A percentile compares a stretch with the other conserved stretches of the same genome.
Evolutionary conservation across 768 basidiomycete genomes (phyloP).

Genomic region (Paxillus rubicundulus): DNA sequence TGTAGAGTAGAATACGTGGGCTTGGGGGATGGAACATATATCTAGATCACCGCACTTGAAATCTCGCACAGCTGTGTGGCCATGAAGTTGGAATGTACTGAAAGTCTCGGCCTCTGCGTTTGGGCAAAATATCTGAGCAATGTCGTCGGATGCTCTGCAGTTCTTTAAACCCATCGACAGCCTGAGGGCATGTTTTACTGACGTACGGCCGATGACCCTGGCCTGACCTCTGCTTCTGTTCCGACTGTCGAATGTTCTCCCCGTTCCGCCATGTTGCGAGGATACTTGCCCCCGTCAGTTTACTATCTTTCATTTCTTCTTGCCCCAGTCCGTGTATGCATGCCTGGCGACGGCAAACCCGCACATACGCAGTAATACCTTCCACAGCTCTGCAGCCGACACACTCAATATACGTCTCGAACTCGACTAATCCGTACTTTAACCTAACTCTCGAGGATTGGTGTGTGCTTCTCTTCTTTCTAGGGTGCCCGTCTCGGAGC

Average conservation of each 20-base stretch:
- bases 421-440: slow-evolving; percentile 80
- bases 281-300: slow-evolving; percentile 16
- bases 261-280: slow-evolving; percentile 29
- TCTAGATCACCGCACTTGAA: neutral
- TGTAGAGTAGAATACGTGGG: slow-evolving; percentile 21
- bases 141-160: no score
- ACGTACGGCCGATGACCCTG: neutral
- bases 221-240: neutral
- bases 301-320: neutral
- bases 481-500: slow-evolving; percentile 25
- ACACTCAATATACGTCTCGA: slow-evolving; percentile 68
- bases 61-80: neutral
- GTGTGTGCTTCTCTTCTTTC: slow-evolving; percentile 39
- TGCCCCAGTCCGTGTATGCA: neutral
- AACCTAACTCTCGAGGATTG: slow-evolving; percentile 91
- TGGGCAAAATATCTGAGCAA: no score
- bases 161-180: no score
- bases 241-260: slow-evolving; percentile 25
- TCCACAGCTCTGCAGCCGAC: slow-evolving; percentile 30
- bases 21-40: neutral
- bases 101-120: no score
- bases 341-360: slow-evolving; percentile 1
- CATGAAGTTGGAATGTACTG: neutral
- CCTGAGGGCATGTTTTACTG: no score
- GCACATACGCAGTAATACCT: slow-evolving; percentile 13